Evolutionary conservation across 1,284 basidiomycete genomes (phyloP), one percentile per base, ranked within the genome.

Genomic region (Ganoderma lucidum): DNA sequence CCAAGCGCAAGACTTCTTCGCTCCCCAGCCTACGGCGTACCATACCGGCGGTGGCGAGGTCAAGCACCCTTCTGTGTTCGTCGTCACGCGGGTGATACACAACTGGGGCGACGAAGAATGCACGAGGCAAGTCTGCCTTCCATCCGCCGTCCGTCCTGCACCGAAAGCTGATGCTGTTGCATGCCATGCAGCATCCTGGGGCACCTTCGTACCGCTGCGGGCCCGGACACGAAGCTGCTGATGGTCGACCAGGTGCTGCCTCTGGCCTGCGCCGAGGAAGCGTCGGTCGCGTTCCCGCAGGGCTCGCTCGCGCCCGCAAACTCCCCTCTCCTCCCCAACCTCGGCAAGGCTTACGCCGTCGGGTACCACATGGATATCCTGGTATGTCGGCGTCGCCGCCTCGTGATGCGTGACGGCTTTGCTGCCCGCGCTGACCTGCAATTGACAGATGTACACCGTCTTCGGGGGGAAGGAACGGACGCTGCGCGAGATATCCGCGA

Each of bases 381-480:
- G 15, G 86, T 84, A 67, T 89, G 92, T 78, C 90, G 72, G 69
- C 35, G 68, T 80, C 12, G 74, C 77, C 2, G 30, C 30, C 6
- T 17, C 6, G 1, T 35, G 4, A 23, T 1, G 17, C 6, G 1
- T 35, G 4, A 23, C 14, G 17, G 3, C 15, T 15, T n/a, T 0
- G 19, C 45, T 48, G 19, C 45, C 9, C 2, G 45, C 19, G 45
- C 28, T 28, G 14, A 19, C 15, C 6, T 6, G 6, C 53, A 28
- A 30, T 28, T 14, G 4, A 30, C 19, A 91, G 90, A 91, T 91
- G 90, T 88, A 89, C 78, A 83, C 83, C 19, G 83, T 83, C 63
- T 88, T 91, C 75, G 90, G 90, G 70, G 84, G 86, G 15, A 87
- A 90, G 73, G 90, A 92, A 73, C 83, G 90, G 14, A 92, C 90